Conservation (phyloP, 2,329 filamentous ascomycete species). For the Herpotrichia juniperi region DNA sequence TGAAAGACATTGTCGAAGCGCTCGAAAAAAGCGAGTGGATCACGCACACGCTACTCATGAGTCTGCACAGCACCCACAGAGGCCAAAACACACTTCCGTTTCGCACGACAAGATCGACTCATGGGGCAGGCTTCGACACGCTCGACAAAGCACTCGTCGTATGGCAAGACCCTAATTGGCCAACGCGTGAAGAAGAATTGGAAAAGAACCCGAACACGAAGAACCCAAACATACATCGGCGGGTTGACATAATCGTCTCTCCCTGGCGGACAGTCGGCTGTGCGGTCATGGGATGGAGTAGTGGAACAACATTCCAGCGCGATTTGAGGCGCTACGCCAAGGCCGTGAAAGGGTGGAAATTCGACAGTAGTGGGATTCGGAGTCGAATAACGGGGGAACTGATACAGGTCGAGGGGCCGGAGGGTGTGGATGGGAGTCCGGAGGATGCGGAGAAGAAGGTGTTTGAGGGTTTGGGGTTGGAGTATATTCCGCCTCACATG, state of each 20-base stretch:
- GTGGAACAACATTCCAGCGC: constrained; percentile 86
- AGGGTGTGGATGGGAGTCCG: constrained; percentile 58
- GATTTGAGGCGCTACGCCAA: constrained; percentile 84
- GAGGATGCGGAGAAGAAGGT: constrained; percentile 78
- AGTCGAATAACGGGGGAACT: constrained; percentile 72
- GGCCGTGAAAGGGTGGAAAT: constrained; percentile 75
- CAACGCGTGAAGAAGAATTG: constrained; percentile 45
- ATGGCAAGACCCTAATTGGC: constrained; percentile 74
- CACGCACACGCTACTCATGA: constrained; percentile 79
- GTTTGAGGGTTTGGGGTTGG: constrained; percentile 75
- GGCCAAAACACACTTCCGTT: constrained; percentile 70
- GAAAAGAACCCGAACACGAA: constrained; percentile 49
- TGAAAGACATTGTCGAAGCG: constrained; percentile 71
- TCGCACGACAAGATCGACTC: constrained; percentile 46
- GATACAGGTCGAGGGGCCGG: constrained; percentile 66
- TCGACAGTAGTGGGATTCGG: constrained; percentile 87
- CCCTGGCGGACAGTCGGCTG: constrained; percentile 91
- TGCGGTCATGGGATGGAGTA: constrained; percentile 85
- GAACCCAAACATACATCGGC: constrained; percentile 77
- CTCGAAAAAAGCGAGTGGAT: constrained; percentile 75
- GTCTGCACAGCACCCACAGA: constrained; percentile 72
- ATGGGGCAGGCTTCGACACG: constrained; percentile 76
- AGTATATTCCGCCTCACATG: constrained; percentile 50
- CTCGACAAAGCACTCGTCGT: constrained; percentile 92
- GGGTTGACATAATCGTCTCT: constrained; percentile 90